Conservation (phyloP, 257 asterid genomes). For the Apocynum venetum region DNA sequence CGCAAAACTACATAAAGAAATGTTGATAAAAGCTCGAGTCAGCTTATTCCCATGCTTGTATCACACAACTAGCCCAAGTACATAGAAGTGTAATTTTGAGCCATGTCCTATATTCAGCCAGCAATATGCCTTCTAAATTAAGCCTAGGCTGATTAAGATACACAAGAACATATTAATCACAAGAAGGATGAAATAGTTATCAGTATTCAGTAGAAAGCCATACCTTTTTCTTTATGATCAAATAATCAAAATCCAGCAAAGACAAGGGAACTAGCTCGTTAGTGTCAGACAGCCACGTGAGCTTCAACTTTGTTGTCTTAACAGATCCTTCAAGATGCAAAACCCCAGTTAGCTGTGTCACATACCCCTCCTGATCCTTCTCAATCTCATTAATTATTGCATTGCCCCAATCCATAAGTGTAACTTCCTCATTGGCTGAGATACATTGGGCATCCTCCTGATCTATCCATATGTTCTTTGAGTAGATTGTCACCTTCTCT, state of each 20-base stretch:
- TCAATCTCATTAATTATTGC: conserved; percentile 72
- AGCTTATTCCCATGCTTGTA: not conserved
- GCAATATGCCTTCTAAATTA: not conserved
- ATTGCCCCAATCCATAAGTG: conserved; percentile 96
- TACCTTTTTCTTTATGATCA: conserved; percentile 94
- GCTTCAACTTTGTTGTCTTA: conserved; percentile 90
- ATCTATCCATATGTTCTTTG: conserved; percentile 76
- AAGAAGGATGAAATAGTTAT: not conserved
- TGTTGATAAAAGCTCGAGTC: not conserved
- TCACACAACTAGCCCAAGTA: not conserved
- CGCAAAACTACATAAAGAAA: not conserved
- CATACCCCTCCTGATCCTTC: conserved; percentile 65
- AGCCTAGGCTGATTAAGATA: not conserved
- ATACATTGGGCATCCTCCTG: conserved; percentile 80
- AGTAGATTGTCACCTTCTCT: conserved; percentile 66
- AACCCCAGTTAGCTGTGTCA: conserved; percentile 66
- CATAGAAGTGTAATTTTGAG: not conserved
- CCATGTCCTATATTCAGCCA: not conserved
- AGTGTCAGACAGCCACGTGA: conserved; percentile 79
- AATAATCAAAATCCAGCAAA: conserved; percentile 74
- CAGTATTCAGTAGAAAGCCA: not conserved
- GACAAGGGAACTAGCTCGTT: conserved; percentile 63
- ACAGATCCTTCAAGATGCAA: conserved; percentile 88
- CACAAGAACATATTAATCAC: not conserved
- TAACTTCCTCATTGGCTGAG: conserved; percentile 72